Percentiles rank a stretch among this genome's conserved stretches.
Conservation (phyloP, 495 filamentous ascomycete genomes). For the Aspergillus funiculosus region DNA sequence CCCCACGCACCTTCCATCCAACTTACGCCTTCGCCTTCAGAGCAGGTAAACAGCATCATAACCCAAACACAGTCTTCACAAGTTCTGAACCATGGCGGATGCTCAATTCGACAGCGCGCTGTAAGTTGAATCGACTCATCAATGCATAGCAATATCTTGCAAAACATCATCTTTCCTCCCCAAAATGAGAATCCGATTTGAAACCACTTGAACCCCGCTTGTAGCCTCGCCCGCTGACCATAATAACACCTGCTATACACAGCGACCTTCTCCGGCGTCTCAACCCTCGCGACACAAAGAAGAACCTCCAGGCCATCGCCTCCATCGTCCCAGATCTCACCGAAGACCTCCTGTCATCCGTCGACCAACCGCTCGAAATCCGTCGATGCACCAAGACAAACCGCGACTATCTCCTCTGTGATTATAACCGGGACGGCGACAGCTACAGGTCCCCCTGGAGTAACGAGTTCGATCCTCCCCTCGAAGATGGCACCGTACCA, state of each 20-base stretch:
- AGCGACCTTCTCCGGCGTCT: slow-evolving; percentile 98
- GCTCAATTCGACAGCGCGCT: slow-evolving; percentile 59
- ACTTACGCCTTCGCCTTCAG: slow-evolving; percentile 17
- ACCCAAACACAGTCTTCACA: slow-evolving; percentile 9
- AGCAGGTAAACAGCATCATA: slow-evolving; percentile 23
- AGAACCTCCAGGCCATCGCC: slow-evolving; percentile 81
- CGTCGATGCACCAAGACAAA: slow-evolving; percentile 80
- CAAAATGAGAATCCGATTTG: slow-evolving; percentile 4
- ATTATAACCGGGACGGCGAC: slow-evolving; percentile 99
- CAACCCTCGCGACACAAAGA: slow-evolving; percentile 81
- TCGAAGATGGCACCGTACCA: slow-evolving; percentile 72
- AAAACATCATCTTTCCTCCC: background rate
- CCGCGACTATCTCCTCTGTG: slow-evolving; percentile 95
- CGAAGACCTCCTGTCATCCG: slow-evolving; percentile 95
- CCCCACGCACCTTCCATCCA: slow-evolving; percentile 37
- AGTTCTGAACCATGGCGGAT: slow-evolving; percentile 43
- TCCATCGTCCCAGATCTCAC: slow-evolving; percentile 81
- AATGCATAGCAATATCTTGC: background rate
- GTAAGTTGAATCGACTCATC: slow-evolving; percentile 34
- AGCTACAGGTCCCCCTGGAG: slow-evolving; percentile 96
- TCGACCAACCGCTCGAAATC: slow-evolving; percentile 88
- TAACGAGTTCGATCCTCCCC: slow-evolving; percentile 91
- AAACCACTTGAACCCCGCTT: slow-evolving; percentile 19
- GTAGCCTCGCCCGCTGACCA: slow-evolving; percentile 33
- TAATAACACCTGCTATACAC: slow-evolving; percentile 9